Base-by-base conservation (phyloP, 495 filamentous ascomycete species). In the Diplogelasinospora grovesii region DNA sequence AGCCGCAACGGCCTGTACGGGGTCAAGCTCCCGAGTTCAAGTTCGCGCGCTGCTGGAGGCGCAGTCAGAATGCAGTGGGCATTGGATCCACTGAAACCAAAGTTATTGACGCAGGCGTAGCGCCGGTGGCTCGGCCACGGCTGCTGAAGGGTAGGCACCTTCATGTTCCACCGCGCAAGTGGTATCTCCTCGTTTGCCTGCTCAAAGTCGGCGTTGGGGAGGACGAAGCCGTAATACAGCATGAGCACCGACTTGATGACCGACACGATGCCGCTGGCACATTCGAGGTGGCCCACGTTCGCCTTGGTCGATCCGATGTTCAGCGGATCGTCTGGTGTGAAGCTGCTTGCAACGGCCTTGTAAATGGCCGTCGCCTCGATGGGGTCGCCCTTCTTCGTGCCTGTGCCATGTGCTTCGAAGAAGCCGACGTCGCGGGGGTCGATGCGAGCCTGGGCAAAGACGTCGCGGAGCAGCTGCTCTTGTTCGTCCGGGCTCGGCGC, bases 271-370 rank as follows among this genome's bases (percentile, higher is more conserved):
- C 79, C 78, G 36, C 67, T 70, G 9, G 69, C 66, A 8, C 67
- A 73, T 49, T 82, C 79, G 2, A 70, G 45, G 49, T 83, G 79
- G 8, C 78, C 77, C 14, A 81, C 68, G 40, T 79, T 79, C 1
- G 72, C 69, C 49, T 83, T 81, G 1, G 75, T 60, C 0, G 75
- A 75, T 9, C 78, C 79, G 15, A 83, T 65, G 37, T 64, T 67
- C 3, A 78, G 50, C 4, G 71, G 67, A 5, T 63, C 57, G 3
- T 61, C 24, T 8, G 57, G 32, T 3, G 58, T 54, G 14, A 68
- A 54, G 27, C 58, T 54, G 16, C 41, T 43, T 18, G 61, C 61
- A 30, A 74, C 64, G 9, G 61, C 69, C 22, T 63, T 66, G 42
- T 60, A 63, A 38, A 81, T 75, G 2, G 79, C 79, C 3, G 55